Evolutionary conservation across 192 early-diverging fungal species (phyloP).

Genomic region (Podila epicladia): DNA sequence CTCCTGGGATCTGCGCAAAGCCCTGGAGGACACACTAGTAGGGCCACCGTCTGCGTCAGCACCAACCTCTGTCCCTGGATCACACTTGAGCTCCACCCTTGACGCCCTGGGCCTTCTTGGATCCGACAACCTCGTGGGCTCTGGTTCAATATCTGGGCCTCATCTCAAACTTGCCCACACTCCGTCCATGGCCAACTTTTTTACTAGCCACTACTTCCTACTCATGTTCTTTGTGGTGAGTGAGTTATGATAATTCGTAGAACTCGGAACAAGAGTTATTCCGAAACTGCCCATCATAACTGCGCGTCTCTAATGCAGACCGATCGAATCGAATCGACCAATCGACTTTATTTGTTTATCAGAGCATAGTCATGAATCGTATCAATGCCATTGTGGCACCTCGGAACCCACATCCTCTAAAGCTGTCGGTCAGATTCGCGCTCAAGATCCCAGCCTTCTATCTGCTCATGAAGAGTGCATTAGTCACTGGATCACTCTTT

Average conservation of each 20-base stretch:
- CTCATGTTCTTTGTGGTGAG: constrained; percentile 51
- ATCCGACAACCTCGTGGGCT: not conserved
- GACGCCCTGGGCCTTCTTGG: not conserved
- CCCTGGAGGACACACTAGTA: constrained; percentile 25
- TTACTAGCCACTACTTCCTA: constrained; percentile 46
- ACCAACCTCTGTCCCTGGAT: not conserved
- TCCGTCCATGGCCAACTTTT: constrained; percentile 48
- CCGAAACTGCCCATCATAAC: not conserved
- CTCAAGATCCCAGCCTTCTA: constrained; percentile 56
- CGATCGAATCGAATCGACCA: not conserved
- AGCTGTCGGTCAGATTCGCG: constrained; percentile 48
- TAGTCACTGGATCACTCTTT: constrained; percentile 38
- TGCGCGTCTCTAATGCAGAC: not conserved
- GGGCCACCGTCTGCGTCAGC: constrained; percentile 7
- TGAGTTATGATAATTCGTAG: not conserved
- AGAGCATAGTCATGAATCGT: constrained; percentile 59
- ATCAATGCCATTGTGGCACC: constrained; percentile 61
- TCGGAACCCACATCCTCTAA: constrained; percentile 53
- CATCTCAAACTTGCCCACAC: constrained; percentile 12
- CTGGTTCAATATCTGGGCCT: not conserved
- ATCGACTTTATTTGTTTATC: not conserved
- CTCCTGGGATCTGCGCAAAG: constrained; percentile 26
- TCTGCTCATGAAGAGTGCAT: constrained; percentile 49
- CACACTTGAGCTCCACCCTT: not conserved
- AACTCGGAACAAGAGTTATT: not conserved